Base-by-base conservation (phyloP, 768 basidiomycete genomes). In the Tulasnella sp. region DNA sequence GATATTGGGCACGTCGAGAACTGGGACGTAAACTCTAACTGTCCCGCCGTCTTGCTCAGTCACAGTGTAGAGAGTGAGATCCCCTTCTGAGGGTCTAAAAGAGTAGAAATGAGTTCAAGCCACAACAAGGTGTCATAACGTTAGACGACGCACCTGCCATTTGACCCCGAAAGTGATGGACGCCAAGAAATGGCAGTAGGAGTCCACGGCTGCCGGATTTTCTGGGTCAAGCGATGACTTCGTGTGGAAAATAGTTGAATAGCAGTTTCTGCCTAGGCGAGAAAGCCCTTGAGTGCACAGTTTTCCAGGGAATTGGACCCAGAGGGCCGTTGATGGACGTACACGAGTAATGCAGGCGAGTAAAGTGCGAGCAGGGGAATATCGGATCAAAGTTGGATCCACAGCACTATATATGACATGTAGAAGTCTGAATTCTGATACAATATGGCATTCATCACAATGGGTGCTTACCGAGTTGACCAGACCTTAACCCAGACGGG, bases 401-500 rank as follows among this genome's bases (percentile, higher is more conserved):
- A 40, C 67, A 59, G 32, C 52, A 29, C 52, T 59, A 22, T 29
- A 59, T 17, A 26, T 8, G 12, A 19, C 26, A 32, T 3, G 12
- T 22, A 22, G 32, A 59, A 7, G 6, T 16, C n/a, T n/a, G n/a
- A n/a, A n/a, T 59, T 12, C 0, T 8, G 52, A 59, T 2, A 26
- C 52, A 29, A 59, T 59, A 29, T 11, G 32, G 16, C 22, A 59
- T 59, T 32, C 52, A 32, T 32, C 52, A 8, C 32, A 22, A 6
- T 11, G 52, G 11, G 22, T 22, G 44, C 63, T 69, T 40, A 92
- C 92, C 81, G 76, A 68, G 83, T 80, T 22, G 83, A 83, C 92
- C 92, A 94, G 81, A 92, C 92, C 78, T 83, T 83, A 16, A 87
- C 88, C 92, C 92, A 94, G 0, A 88, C 90, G 17, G 88, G 90